Evolutionary conservation across 2,329 filamentous ascomycete species (phyloP).

Genomic region (Colletotrichum sp.): DNA sequence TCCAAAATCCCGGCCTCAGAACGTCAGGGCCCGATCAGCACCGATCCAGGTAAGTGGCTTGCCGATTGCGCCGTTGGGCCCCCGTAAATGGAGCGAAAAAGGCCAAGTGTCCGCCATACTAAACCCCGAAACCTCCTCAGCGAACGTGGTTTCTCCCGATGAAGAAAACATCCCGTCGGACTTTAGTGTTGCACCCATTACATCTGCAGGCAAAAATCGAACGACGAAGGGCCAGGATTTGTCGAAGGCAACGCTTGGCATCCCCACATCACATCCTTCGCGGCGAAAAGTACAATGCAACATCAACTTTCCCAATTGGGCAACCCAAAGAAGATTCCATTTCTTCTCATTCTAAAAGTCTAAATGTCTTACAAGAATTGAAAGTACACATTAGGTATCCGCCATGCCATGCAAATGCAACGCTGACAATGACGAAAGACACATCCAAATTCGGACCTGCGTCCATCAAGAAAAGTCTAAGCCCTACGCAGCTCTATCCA

Average conservation of each 20-base stretch:
- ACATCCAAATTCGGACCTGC: neutral
- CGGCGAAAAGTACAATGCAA: neutral
- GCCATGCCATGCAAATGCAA: neutral
- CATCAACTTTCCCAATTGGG: neutral
- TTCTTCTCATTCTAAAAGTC: neutral
- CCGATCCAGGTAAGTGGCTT: neutral
- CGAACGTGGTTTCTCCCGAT: too few species aligned
- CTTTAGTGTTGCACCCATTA: fast-evolving
- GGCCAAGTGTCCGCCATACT: neutral
- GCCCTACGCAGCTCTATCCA: neutral
- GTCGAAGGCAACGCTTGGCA: neutral
- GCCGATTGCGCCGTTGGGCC: neutral
- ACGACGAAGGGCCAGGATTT: neutral
- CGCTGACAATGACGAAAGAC: neutral
- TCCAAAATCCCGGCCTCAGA: neutral
- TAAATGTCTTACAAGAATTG: neutral
- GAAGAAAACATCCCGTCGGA: neutral
- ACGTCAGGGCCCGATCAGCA: fast-evolving
- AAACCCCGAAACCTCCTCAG: too few species aligned
- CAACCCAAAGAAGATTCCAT: neutral
- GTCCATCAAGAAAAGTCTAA: neutral
- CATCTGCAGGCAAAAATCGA: neutral
- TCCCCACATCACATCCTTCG: neutral
- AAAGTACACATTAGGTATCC: neutral
- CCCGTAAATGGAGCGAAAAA: neutral